These are phyloP conservation scores for Picea engelmannii DNA, from an alignment of 83 land plant genomes.

Conservation along the genomic window DNA sequence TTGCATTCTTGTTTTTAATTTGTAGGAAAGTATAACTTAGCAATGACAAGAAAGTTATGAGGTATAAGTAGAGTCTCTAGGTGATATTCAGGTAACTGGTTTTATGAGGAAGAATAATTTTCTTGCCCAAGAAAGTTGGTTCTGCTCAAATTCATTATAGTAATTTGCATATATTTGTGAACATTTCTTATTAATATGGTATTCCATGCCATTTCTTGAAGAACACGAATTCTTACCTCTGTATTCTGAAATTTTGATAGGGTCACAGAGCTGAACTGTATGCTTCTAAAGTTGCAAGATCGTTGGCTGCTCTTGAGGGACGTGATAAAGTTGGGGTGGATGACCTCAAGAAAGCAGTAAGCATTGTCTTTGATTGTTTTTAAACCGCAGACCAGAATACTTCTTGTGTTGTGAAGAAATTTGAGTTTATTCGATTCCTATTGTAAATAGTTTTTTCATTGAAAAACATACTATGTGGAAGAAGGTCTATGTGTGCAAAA, in stretches of 20 bases:
- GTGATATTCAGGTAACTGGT: constrained; percentile 3
- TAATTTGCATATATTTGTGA: background rate
- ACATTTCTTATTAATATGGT: background rate
- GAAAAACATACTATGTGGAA: background rate
- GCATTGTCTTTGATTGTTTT: constrained; percentile 9
- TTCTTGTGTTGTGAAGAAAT: background rate
- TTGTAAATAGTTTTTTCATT: background rate
- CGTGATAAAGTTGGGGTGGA: constrained; percentile 93
- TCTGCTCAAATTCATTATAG: background rate
- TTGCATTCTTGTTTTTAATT: background rate
- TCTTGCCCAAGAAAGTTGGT: constrained; percentile 5
- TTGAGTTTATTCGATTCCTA: background rate
- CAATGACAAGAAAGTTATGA: background rate
- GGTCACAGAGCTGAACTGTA: constrained; percentile 95
- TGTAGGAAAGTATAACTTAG: background rate
- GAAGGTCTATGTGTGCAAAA: no score
- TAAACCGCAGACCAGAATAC: background rate
- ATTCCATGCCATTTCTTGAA: background rate
- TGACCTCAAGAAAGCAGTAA: constrained; percentile 96
- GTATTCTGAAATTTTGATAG: constrained; percentile 32
- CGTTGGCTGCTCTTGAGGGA: constrained; percentile 93
- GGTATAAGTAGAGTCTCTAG: background rate
- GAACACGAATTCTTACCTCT: background rate
- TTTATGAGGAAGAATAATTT: constrained; percentile 2
- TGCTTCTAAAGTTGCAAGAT: constrained; percentile 91